Evolutionary conservation across 2,329 filamentous ascomycete species (phyloP).

Genomic region (Neonectria neomacrospora): DNA sequence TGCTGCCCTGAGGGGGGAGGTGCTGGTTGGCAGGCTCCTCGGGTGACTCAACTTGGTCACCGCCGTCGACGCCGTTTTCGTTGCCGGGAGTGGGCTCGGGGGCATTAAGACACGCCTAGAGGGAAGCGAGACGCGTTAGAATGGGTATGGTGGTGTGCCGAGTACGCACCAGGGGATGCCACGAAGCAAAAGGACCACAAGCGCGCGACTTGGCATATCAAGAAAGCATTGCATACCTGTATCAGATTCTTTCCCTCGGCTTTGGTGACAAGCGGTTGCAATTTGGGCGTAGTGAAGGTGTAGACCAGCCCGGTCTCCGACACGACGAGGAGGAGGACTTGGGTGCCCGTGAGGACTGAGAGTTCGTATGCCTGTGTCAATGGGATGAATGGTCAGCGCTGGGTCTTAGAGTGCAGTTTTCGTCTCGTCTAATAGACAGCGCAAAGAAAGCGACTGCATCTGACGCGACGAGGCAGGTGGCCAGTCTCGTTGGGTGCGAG

Average conservation of each 20-base stretch:
- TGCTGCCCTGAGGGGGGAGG: slow-evolving; percentile 70
- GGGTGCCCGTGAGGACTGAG: slow-evolving; percentile 96
- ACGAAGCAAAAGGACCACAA: background rate
- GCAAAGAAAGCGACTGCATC: slow-evolving; percentile 2
- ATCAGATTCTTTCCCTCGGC: slow-evolving; percentile 99
- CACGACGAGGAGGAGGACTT: slow-evolving; percentile 95
- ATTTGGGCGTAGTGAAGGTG: slow-evolving; percentile 97
- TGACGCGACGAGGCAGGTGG: slow-evolving; percentile 11
- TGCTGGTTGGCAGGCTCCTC: slow-evolving; percentile 86
- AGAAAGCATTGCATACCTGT: slow-evolving; percentile 73
- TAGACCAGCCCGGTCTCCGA: slow-evolving; percentile 98
- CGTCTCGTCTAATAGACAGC: background rate
- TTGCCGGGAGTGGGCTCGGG: slow-evolving; percentile 86
- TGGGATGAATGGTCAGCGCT: slow-evolving; percentile 35
- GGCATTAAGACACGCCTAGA: slow-evolving; percentile 94
- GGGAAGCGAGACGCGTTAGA: slow-evolving; percentile 29
- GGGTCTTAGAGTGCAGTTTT: slow-evolving; percentile 2
- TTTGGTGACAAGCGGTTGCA: slow-evolving; percentile 97
- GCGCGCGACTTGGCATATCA: background rate
- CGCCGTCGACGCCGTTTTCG: slow-evolving; percentile 83
- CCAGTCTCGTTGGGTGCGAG: slow-evolving; percentile 9
- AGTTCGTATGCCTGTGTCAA: slow-evolving; percentile 86
- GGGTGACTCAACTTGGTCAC: slow-evolving; percentile 85
- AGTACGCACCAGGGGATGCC: slow-evolving; percentile 17
- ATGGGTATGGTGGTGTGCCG: background rate